Evolutionary conservation across 805 yeast species (phyloP), one percentile per base, ranked within the genome.

Genomic region (Saturnispora besseyi): DNA sequence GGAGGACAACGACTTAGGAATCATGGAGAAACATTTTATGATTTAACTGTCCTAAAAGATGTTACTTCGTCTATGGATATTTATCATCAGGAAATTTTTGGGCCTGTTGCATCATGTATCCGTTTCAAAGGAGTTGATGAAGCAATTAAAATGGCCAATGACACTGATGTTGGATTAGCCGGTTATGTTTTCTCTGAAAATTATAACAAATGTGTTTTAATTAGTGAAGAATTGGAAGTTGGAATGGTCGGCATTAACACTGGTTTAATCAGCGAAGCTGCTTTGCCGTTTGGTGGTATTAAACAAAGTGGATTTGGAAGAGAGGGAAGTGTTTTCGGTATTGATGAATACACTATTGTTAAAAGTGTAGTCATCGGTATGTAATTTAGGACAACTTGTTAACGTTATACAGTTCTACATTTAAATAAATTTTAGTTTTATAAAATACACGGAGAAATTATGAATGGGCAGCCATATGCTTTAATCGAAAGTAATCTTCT

Each of bases 241-340:
- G 95, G 95, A 44, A 87, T 87, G 95, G 76, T 87, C 48, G 93
- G 93, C 40, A 81, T 79, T 51, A 87, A 87, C 66, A 78, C 88
- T 10, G 93, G 93, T 28, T 68, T 76, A 10, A 76, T 87, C 49
- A 78, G 87, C 15, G 91, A 72, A 55, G 76, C 84, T 18, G 73
- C 83, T n/a, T 61, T 81, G 53, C 86, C 87, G 41, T 82, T 81
- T 59, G 95, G 95, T 22, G 95, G 95, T 46, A 74, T 85, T 44
- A 83, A 83, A 60, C 78, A 82, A 65, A 79, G 87, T 34, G 95
- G 93, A 0, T 81, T 81, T 58, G 93, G 93, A 40, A 75, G 88
- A 62, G 91, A 84, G 67, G 89, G 88, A 44, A 81, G 87, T 32
- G 72, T 75, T 58, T 79, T 77, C 62, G 91, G 91, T 22, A 64